A percentile compares a stretch with the other conserved stretches of the same genome.
Evolutionary conservation across 768 basidiomycete genomes (phyloP).

Genomic region (Termitomyces sp.): DNA sequence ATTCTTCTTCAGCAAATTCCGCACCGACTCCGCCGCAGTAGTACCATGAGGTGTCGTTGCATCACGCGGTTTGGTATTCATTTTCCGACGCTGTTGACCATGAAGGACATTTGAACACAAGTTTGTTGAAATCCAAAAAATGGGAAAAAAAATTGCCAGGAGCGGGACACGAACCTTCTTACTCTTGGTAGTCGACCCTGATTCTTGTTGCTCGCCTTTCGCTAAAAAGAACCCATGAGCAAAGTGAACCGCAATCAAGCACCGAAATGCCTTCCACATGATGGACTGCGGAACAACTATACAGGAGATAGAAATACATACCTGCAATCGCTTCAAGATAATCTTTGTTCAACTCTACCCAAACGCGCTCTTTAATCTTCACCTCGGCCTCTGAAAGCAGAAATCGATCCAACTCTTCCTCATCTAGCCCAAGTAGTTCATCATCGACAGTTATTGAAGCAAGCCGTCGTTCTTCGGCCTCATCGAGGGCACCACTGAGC

Average conservation of each 20-base stretch:
- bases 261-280: constrained; percentile 1
- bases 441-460: constrained; percentile 49
- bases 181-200: constrained; percentile 43
- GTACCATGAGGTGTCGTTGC: constrained; percentile 63
- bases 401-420: constrained; percentile 83
- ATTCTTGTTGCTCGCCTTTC: constrained; percentile 56
- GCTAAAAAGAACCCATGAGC: constrained; percentile 50
- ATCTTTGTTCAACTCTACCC: constrained; percentile 91
- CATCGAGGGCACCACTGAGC: constrained; percentile 58
- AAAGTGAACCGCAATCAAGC: constrained; percentile 22
- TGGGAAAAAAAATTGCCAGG: constrained; percentile 18
- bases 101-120: neutral
- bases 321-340: constrained; percentile 87
- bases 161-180: constrained; percentile 70
- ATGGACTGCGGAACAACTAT: neutral
- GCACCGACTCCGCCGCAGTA: constrained; percentile 74
- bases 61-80: constrained; percentile 59
- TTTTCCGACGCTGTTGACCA: constrained; percentile 60
- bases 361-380: constrained; percentile 82
- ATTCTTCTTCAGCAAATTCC: constrained; percentile 78
- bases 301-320: constrained; percentile 28
- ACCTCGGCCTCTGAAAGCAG: constrained; percentile 77
- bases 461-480: constrained; percentile 59
- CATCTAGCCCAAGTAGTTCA: constrained; percentile 77
- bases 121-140: neutral